These are phyloP conservation scores for Heliamphora exappendiculata DNA, from an alignment of 148 eudicot genomes.

Conservation along the genomic window DNA sequence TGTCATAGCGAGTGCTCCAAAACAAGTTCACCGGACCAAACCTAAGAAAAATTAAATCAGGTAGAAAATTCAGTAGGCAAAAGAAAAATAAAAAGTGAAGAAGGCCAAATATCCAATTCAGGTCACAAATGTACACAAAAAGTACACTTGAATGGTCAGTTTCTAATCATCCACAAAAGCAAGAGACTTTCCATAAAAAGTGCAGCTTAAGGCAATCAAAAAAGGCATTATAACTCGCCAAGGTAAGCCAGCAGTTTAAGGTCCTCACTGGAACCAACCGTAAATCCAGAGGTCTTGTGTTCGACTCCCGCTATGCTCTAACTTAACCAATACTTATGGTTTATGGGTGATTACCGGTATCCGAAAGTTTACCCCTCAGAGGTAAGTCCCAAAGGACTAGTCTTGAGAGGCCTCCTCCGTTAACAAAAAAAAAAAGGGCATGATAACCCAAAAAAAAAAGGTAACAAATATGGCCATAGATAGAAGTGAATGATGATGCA, in stretches of 20 bases:
- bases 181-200: not conserved
- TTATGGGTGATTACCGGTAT: too few relatives aligned
- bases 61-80: not conserved
- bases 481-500: not conserved
- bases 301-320: too few relatives aligned
- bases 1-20: constrained; percentile 99
- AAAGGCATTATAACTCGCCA: not conserved
- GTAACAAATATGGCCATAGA: not conserved
- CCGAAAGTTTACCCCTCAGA: too few relatives aligned
- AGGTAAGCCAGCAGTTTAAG: too few relatives aligned
- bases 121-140: not conserved
- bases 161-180: not conserved
- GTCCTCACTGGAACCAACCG: too few relatives aligned
- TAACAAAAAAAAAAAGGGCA: too few relatives aligned
- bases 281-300: too few relatives aligned
- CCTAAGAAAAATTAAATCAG: constrained; percentile 25
- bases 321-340: too few relatives aligned
- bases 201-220: not conserved
- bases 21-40: constrained; percentile 98
- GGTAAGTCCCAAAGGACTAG: too few relatives aligned
- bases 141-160: not conserved
- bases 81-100: not conserved
- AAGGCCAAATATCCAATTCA: not conserved
- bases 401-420: too few relatives aligned
- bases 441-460: too few relatives aligned